Percentiles rank a stretch among this genome's conserved stretches.
These are phyloP conservation scores for Protomyces inundatus DNA, from an alignment of 1,139 yeast species.

Conservation along the genomic window DNA sequence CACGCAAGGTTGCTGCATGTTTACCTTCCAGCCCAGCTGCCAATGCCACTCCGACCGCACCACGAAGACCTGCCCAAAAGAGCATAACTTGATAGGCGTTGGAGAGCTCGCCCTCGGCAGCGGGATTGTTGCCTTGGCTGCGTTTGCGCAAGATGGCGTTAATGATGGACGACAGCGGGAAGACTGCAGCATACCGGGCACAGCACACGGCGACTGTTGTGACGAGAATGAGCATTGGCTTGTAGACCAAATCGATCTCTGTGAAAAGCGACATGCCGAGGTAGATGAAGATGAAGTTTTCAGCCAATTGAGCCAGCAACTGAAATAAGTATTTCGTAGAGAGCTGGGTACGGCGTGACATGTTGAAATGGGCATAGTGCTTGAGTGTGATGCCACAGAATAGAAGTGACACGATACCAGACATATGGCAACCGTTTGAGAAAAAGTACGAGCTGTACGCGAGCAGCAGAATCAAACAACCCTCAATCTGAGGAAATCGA, in stretches of 20 bases:
- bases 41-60: slow-evolving; percentile 98
- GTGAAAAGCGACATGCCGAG: slow-evolving; percentile 91
- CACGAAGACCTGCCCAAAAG: slow-evolving; percentile 98
- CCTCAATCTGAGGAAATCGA: slow-evolving; percentile 92
- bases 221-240: slow-evolving; percentile 84
- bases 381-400: slow-evolving; percentile 95
- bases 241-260: slow-evolving; percentile 89
- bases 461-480: slow-evolving; percentile 80
- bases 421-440: slow-evolving; percentile 98
- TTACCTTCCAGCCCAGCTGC: slow-evolving; percentile 98
- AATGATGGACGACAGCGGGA: slow-evolving; percentile 80
- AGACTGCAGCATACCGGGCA: slow-evolving; percentile 96
- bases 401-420: slow-evolving; percentile 90
- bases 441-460: slow-evolving; percentile 96
- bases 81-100: slow-evolving; percentile 98
- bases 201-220: slow-evolving; percentile 84
- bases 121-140: slow-evolving; percentile 34
- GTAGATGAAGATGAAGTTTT: slow-evolving; percentile 93
- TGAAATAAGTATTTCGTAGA: slow-evolving; percentile 94
- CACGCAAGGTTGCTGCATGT: slow-evolving; percentile 77
- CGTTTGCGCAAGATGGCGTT: slow-evolving; percentile 71
- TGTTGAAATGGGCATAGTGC: slow-evolving; percentile 93
- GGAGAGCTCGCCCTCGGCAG: slow-evolving; percentile 58
- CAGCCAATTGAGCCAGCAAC: slow-evolving; percentile 86
- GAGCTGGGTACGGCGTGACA: slow-evolving; percentile 95